Base-by-base conservation (phyloP, 805 yeast genomes). In the Myxozyma neglecta region DNA sequence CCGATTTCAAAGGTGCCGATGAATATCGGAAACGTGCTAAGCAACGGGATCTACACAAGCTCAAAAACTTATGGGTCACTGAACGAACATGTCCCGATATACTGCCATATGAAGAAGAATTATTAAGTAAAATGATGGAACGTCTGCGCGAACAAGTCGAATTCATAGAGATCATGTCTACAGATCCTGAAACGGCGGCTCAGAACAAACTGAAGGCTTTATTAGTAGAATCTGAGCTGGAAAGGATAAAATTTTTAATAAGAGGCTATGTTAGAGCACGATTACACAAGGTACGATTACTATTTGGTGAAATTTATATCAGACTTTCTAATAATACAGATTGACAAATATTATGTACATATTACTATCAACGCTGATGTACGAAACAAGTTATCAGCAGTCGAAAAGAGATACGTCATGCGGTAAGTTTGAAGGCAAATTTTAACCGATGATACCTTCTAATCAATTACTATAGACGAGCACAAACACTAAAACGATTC, bases 141-240 rank as follows among this genome's bases (percentile, higher is more conserved):
- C 80, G 89, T 64, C 77, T 92, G 35, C 83, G 88, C 57, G 77
- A 77, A 51, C 76, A 73, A 59, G 84, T 90, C 59, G 96, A 88
- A 66, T 81, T 82, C 58, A 85, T 93, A 43, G 93, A 88, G 69
- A 79, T 84, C 54, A 89, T 90, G 68, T 87, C 96, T 8, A 85
- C 90, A 70, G 92, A 88, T 58, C 89, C 88, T 56, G 83, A 68
- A n/a, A 65, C 67, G 1, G 61, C 57, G 6, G 29, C 47, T 2
- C 89, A 87, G 64, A 85, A 86, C 74, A 92, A 92, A 70, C 75
- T 93, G 60, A 87, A 89, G 60, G 77, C 92, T 50, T 83, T 94
- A 77, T 83, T 96, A 29, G 86, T 93, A 68, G 99, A 94, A 71
- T 87, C 96, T 13, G 98, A 94, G 68, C 80, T 94, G 29, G 98